Base-by-base conservation (phyloP, 768 basidiomycete species). In the Boletus coccyginus region DNA sequence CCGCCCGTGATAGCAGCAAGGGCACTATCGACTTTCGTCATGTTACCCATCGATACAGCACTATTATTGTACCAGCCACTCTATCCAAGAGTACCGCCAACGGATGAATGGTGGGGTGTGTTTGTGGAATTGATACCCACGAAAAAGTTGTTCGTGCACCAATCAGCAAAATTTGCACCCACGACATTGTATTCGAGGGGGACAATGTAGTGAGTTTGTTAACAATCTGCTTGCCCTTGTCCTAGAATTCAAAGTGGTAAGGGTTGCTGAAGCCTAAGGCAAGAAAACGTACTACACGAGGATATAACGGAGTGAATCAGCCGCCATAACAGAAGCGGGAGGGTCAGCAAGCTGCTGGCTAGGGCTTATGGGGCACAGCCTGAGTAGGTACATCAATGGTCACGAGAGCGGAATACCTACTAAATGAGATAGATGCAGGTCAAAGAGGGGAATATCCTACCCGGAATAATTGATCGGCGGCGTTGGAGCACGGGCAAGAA, bases 21-120 rank as follows among this genome's bases (percentile, higher is more conserved):
- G 7, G 81, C 77, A 12, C 61, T 62, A 31, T 80, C 78, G n/a
- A 85, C 81, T 27, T 84, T 78, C 16, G 72, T 74, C 67, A 92
- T 71, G 61, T 73, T 82, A 64, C 92, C 82, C 66, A 81, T 84
- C 33, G 81, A 79, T 2, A 88, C 75, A 45, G 81, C 70, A 56
- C 83, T 88, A 60, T 86, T 88, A 55, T 85, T 79, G 58, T 87
- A 69, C 50, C 85, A 68, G 58, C 84, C 86, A 50, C 81, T 89
- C 63, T 80, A 78, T 7, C 80, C 13, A 13, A 35, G 35, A 35
- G 13, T 54, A 3, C 87, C 87, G 6, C 90, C 88, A 56, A 81
- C 83, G 81, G 70, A 91, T 86, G 62, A 86, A 82, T 0, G 85
- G 83, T 6, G 81, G 74, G 9, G 71, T 70, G 78, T 75, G 60